These are phyloP conservation scores for Leccinellum rugosiceps DNA, from an alignment of 768 basidiomycete species.

Conservation along the genomic window DNA sequence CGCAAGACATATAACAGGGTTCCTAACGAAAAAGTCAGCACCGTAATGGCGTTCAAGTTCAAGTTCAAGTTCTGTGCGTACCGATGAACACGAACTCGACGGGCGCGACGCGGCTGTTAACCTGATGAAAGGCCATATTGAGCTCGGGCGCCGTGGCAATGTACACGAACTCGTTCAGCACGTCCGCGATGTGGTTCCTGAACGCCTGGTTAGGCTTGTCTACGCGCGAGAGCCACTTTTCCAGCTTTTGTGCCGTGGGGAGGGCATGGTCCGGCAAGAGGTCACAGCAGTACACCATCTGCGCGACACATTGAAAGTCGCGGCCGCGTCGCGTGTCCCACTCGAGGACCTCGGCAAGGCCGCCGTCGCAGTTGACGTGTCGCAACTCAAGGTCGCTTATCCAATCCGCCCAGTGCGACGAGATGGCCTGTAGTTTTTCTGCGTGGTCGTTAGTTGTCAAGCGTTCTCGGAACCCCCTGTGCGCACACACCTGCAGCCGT, in stretches of 20 bases:
- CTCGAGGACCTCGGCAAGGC: constrained; percentile 52
- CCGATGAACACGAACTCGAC: constrained; percentile 82
- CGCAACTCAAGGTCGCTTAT: constrained; percentile 54
- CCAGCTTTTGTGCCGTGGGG: constrained; percentile 55
- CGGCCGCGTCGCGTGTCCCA: constrained; percentile 71
- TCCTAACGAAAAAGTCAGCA: constrained; percentile 41
- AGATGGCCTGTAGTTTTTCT: constrained; percentile 81
- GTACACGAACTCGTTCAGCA: constrained; percentile 51
- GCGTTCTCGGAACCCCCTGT: background rate
- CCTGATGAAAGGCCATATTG: constrained; percentile 48
- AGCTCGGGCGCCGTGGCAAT: constrained; percentile 43
- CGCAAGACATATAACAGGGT: constrained; percentile 60
- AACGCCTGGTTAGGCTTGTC: constrained; percentile 45
- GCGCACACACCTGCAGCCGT: constrained; percentile 58
- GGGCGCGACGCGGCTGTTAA: constrained; percentile 63
- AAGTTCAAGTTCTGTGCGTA: constrained; percentile 28
- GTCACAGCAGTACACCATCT: constrained; percentile 66
- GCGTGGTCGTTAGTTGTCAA: constrained; percentile 2
- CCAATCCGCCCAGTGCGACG: constrained; percentile 69
- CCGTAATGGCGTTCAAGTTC: background rate
- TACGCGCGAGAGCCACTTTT: constrained; percentile 39
- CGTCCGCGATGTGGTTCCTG: constrained; percentile 49
- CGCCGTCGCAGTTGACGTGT: constrained; percentile 56
- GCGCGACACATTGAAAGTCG: constrained; percentile 72
- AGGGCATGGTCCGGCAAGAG: constrained; percentile 42